Base-by-base conservation (phyloP, 441 rosid genomes). In the Gossypium trilobum region DNA sequence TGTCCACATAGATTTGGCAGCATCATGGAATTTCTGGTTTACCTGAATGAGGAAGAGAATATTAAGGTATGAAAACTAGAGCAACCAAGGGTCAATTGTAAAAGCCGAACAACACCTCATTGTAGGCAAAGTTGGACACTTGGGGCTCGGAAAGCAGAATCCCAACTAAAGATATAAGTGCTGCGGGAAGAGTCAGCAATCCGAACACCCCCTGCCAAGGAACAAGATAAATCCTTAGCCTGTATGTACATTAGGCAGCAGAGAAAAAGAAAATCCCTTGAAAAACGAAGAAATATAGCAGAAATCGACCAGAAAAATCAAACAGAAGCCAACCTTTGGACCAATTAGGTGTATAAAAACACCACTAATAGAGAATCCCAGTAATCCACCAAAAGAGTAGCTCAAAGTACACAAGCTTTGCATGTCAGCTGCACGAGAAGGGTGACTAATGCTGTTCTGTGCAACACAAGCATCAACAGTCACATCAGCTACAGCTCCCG, bases 401-500 rank as follows among this genome's bases (percentile, higher is more conserved):
- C 88, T 83, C 33, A 87, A 82, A 22, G 86, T 85, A 63, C 98
- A 93, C 74, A 95, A 82, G 75, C 98, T 95, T 82, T 95, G 98
- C 98, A 95, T 90, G 78, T 95, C 98, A 29, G 96, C 87, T 0
- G 99, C 97, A 73, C 93, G 93, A 51, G 88, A 76, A 82, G 89
- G 97, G 58, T 82, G 93, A 29, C 74, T 80, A 23, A 86, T 96
- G 56, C 99, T 96, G 71, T 91, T 89, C 73, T 93, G 88, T 3
- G 97, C 95, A 10, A 87, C 93, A 70, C 99, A 96, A 64, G 99
- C 99, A 84, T 96, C 99, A 14, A 96, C 87, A 0, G 99, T 96
- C 29, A 96, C 99, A 63, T 96, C 99, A 11, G 94, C 98, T 73
- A 96, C 87, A 0, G 98, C 99, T 73, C 84, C 88, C 57, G 91